Evolutionary conservation across 768 basidiomycete genomes (phyloP), one percentile per base, ranked within the genome.

Genomic region (Tylopilus sp.): DNA sequence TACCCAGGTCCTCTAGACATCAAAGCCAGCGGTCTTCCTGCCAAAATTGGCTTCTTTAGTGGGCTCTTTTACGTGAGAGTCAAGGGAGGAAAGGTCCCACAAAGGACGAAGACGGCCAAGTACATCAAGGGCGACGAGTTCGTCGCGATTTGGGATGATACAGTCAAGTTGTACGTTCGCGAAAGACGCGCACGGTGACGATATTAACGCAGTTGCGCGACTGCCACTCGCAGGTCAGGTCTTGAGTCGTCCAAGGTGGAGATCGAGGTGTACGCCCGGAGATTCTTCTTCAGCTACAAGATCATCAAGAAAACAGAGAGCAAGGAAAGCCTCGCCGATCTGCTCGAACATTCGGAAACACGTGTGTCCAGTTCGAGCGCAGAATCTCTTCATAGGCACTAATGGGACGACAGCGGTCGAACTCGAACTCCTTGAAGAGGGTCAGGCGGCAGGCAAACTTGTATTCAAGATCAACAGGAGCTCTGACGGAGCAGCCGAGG

Each of bases 281-380:
- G 65, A 3, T 69, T 71, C 29, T 69, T 69, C 48, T 69, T 67
- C 14, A 69, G 41, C 45, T 69, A 67, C 58, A 69, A 71, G 31
- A 8, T 69, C 55, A 67, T 69, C 53, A 69, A 69, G 53, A 71
- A 65, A 56, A 69, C 68, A 29, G 68, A 69, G 53, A 71, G 59
- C 37, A 71, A 62, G 40, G 67, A 69, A 53, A 69, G 63, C 29
- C 50, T 69, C 2, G 68, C 63, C 2, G 68, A 69, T 47, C 48
- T 69, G 12, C 67, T 69, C n/a, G 69, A 69, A 25, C 67, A 71
- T 24, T 45, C 59, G 1, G 69, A 63, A 31, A 55, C 63, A 26
- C 64, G 68, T 71, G 16, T n/a, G 67, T 59, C 21, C 31, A 22
- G 9, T 34, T 43, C 45, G 7, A 1, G 7, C 13, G 13, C 24